Base-by-base conservation (phyloP, 2,329 filamentous ascomycete genomes). In the Pseudogymnoascus destructans region DNA sequence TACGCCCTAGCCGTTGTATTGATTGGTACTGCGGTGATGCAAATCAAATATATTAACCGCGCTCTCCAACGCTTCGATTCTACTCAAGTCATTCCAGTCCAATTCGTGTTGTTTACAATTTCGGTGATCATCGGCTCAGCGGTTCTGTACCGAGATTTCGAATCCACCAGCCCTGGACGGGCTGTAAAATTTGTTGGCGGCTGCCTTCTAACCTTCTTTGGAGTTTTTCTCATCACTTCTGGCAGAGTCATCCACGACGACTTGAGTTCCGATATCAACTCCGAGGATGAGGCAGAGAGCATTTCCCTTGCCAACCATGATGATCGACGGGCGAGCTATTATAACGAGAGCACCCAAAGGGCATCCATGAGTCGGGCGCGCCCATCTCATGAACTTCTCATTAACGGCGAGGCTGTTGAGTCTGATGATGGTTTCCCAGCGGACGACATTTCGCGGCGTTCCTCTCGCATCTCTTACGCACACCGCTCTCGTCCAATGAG, bases 171-270 rank as follows among this genome's bases (percentile, higher is more conserved):
- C 0, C 73, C 78, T 27, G 78, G 83, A 54, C 87, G 89, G 66
- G 87, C 88, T 2, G 74, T 76, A 59, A 95, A 95, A 66, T 98
- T 98, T 67, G 74, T 95, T 10, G 89, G 88, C 19, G 93, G 93
- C 35, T 98, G 93, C 71, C 77, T 89, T 3, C 73, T 98, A 63
- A 98, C 93, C 0, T 98, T 98, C 70, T 84, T 92, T 60, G 93
- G 93, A 8, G 93, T 98, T n/a, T 97, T 93, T 72, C 80, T 96
- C 64, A 96, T 98, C 67, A 97, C 93, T 1, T 95, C 87, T 66
- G 90, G 89, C 58, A 79, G 91, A 64, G 75, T 79, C 56, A 73
- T 71, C 11, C 73, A 76, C 9, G 79, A 79, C 15, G 75, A 79
- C n/a, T 78, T 81, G 2, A 78, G 82, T 3, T 80, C 84, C 6